Base-by-base conservation (phyloP, 1,139 yeast species). In the Saccharomycopsis hybrid region DNA sequence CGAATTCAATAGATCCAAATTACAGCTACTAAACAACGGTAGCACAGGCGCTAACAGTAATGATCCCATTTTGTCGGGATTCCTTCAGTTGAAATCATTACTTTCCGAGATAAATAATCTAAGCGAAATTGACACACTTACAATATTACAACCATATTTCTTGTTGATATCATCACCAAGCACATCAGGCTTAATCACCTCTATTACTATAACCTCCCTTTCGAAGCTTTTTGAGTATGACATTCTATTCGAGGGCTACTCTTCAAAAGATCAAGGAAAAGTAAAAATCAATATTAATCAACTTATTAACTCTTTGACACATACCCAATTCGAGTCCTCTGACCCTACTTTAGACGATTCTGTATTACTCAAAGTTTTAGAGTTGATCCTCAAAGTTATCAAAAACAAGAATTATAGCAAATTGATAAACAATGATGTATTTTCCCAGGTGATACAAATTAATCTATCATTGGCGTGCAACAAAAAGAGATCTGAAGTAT, bases 321-420 rank as follows among this genome's bases (percentile, higher is more conserved):
- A 89, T 62, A 92, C 98, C 65, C 78, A 96, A 38, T 94, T 92
- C 63, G 97, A 92, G 68, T 96, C 96, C 1, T 86, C 95, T 0
- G 97, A 90, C 62, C 96, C 89, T 63, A 78, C 84, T 41, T 84
- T 90, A 41, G 98, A 94, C 66, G 98, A 94, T 62, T 87, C 95
- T 0, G 94, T 94, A 3, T 70, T 94, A 49, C 72, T 90, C 49
- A 87, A 87, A 60, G 95, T 94, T 28, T 75, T 94, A 57, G 72
- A 85, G 43, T 70, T 92, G 39, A 72, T 92, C 63, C 94, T 88
- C 59, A 69, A 72, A 41, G 74, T 90, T 33, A 76, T 89, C 32
- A 59, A 63, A 43, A 72, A 73, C 18, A 80, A 92, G n/a, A 74
- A 76, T 1, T 71, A 83, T 44, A 84, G 90, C 9, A 73, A 72